Conservation (phyloP, 2,329 filamentous ascomycete species). For the Dichotomopilus funicola region DNA sequence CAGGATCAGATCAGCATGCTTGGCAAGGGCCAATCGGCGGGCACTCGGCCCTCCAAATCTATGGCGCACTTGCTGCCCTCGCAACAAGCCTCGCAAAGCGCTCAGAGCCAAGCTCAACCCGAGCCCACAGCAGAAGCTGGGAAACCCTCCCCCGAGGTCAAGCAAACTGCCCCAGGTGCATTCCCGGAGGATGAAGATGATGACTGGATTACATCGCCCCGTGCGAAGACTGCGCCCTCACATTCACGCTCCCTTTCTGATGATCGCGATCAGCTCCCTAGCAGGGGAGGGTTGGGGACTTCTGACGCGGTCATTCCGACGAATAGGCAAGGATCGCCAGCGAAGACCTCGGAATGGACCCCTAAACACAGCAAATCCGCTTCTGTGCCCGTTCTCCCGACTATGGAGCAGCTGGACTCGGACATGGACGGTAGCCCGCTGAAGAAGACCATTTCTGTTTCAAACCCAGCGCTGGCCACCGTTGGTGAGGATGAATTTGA, state of each 20-base stretch:
- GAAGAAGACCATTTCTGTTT: slow-evolving; percentile 57
- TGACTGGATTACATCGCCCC: slow-evolving; percentile 56
- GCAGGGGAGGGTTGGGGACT: slow-evolving; percentile 43
- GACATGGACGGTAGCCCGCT: slow-evolving; percentile 32
- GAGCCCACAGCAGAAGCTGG: slow-evolving; percentile 22
- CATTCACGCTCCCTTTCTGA: slow-evolving; percentile 48
- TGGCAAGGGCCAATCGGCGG: slow-evolving; percentile 49
- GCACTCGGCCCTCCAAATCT: slow-evolving; percentile 43
- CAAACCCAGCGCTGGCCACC: slow-evolving; percentile 47
- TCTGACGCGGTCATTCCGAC: slow-evolving; percentile 41
- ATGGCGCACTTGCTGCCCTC: slow-evolving; percentile 33
- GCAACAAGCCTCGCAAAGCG: slow-evolving; percentile 28
- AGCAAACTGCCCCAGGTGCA: slow-evolving; percentile 45
- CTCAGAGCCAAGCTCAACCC: slow-evolving; percentile 22
- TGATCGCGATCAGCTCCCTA: slow-evolving; percentile 50
- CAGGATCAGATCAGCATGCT: slow-evolving; percentile 84
- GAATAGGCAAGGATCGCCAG: slow-evolving; percentile 33
- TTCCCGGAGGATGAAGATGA: slow-evolving; percentile 56
- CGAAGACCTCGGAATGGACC: slow-evolving; percentile 27
- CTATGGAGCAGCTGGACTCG: slow-evolving; percentile 16
- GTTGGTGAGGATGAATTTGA: slow-evolving; percentile 39
- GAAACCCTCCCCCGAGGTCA: slow-evolving; percentile 28
- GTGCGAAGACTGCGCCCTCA: slow-evolving; percentile 40
- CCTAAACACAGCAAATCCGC: slow-evolving; percentile 54
- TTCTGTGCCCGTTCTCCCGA: slow-evolving; percentile 52